phyloP scores from a whole-genome alignment of 1,139 yeast genomes.

The Suhomyces coccinellae region DNA sequence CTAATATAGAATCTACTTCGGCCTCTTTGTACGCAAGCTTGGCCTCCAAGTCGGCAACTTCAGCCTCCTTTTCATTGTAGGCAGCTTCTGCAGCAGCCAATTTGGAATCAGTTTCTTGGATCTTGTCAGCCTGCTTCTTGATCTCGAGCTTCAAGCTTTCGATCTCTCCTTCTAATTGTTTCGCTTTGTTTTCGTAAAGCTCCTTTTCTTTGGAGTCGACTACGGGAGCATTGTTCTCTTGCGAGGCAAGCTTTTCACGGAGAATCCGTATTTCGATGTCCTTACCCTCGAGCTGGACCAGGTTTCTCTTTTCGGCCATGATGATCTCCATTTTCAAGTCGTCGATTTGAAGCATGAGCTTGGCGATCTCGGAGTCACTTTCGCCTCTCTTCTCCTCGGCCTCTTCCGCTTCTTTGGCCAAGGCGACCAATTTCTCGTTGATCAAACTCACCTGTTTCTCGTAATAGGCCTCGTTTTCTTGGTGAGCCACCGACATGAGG shows the following conservation, averaged over 20 bases:
- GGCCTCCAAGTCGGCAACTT: slow-evolving; percentile 8
- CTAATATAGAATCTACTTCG: slow-evolving; percentile 16
- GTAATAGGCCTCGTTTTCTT: slow-evolving; percentile 40
- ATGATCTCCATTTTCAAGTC: slow-evolving; percentile 16
- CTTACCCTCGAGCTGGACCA: slow-evolving; percentile 19
- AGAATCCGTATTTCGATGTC: slow-evolving; percentile 18
- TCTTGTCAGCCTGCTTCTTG: slow-evolving; percentile 11
- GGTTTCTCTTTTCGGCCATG: slow-evolving; percentile 15
- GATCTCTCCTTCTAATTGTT: slow-evolving; percentile 54
- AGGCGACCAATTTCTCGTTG: slow-evolving; percentile 9
- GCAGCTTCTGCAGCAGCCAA: not conserved
- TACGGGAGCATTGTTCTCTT: slow-evolving; percentile 6
- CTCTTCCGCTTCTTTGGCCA: slow-evolving; percentile 7
- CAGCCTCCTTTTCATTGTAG: slow-evolving; percentile 2
- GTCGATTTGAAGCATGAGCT: slow-evolving; percentile 13
- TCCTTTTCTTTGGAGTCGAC: slow-evolving; percentile 11
- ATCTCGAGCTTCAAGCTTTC: slow-evolving; percentile 26
- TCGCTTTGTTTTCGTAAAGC: slow-evolving; percentile 34
- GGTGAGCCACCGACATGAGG: slow-evolving; percentile 47
- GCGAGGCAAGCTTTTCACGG: slow-evolving; percentile 15
- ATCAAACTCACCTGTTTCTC: slow-evolving; percentile 29
- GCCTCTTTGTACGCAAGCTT: slow-evolving; percentile 15
- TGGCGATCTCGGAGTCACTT: slow-evolving; percentile 14
- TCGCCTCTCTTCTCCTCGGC: not conserved
- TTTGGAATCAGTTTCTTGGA: slow-evolving; percentile 13